phyloP scores from a whole-genome alignment of 1,284 basidiomycete genomes.

The Malassezia nana region DNA sequence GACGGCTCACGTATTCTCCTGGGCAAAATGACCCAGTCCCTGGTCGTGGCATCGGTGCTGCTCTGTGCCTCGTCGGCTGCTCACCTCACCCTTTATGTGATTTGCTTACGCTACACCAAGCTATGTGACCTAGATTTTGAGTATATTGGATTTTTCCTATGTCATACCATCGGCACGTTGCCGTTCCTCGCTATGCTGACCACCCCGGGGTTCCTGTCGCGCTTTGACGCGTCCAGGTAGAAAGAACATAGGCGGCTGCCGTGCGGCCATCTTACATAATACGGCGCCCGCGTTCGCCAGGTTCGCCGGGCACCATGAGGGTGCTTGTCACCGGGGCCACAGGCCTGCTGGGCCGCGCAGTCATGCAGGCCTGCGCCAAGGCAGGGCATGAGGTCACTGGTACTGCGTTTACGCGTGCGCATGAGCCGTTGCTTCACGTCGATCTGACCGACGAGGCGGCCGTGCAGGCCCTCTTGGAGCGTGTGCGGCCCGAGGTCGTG shows the following conservation, averaged over 20 bases:
- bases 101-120: background rate
- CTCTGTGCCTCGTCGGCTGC: background rate
- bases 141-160: constrained; percentile 1
- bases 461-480: constrained; percentile 48
- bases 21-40: background rate
- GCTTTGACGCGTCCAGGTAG: background rate
- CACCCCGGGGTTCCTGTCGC: background rate
- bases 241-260: no score
- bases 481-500: constrained; percentile 49
- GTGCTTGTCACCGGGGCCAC: constrained; percentile 52
- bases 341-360: constrained; percentile 52
- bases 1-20: background rate
- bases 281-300: background rate
- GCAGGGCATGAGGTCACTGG: constrained; percentile 30
- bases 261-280: background rate
- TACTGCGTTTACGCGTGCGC: constrained; percentile 48
- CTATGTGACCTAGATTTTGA: constrained; percentile 3
- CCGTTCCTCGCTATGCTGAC: background rate
- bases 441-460: constrained; percentile 50
- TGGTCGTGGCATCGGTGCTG: background rate
- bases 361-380: constrained; percentile 26
- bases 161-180: background rate
- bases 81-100: background rate
- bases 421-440: constrained; percentile 47
- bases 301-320: constrained; percentile 17